phyloP scores from a whole-genome alignment of 331 rosid species.

The Pyracantha coccinea region DNA sequence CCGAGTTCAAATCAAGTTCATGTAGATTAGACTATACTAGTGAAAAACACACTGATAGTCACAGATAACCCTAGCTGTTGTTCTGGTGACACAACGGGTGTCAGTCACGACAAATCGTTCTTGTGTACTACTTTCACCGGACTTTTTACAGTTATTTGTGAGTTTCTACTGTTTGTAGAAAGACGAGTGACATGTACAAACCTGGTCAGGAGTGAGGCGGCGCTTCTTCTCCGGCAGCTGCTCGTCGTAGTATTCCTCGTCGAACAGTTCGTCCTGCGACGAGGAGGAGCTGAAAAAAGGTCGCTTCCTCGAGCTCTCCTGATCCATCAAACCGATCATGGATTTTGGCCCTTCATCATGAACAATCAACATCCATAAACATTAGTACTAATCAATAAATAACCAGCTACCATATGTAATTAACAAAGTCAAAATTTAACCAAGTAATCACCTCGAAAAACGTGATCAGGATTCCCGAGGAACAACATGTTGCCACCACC shows the following conservation, averaged over 20 bases:
- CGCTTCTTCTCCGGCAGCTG: constrained; percentile 95
- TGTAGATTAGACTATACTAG: background rate
- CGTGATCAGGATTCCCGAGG: constrained; percentile 58
- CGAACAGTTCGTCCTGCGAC: constrained; percentile 62
- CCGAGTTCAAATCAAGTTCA: background rate
- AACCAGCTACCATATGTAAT: background rate
- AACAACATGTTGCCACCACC: constrained; percentile 63
- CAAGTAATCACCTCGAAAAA: constrained; percentile 51
- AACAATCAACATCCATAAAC: background rate
- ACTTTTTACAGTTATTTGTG: background rate
- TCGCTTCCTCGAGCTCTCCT: constrained; percentile 55
- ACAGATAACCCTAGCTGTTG: background rate
- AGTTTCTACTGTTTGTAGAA: background rate
- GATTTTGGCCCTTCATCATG: constrained; percentile 42
- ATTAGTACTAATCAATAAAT: background rate
- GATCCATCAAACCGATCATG: constrained; percentile 48
- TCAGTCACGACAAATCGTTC: background rate
- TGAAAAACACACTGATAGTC: background rate
- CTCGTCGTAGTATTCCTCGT: constrained; percentile 88
- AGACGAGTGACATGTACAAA: background rate
- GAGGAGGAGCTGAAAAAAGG: constrained; percentile 53
- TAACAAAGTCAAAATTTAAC: background rate
- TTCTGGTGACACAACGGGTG: background rate
- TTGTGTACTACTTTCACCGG: background rate
- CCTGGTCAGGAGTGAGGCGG: constrained; percentile 90